Evolutionary conservation across 345 rosid species (phyloP), one percentile per base, ranked within the genome.

Genomic region (Pugionium cornutum): DNA sequence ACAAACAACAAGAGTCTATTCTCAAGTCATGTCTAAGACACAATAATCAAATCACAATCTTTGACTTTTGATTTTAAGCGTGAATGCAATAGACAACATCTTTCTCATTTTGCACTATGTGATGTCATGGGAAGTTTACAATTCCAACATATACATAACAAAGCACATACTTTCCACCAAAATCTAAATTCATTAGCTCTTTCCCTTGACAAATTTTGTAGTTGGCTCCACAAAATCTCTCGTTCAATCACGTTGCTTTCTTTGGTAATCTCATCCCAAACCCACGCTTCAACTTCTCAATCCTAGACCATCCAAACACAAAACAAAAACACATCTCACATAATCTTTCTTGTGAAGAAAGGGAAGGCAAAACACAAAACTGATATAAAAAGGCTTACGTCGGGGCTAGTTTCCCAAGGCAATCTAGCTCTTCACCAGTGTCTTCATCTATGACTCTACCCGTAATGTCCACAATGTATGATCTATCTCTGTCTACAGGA

Each of bases 391-490:
- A 33, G 18, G 67, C 94, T 83, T 74, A 92, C 98, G 97, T 92
- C 0, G 97, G 98, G 47, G 97, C 98, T 9, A 92, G 96, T 77
- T 80, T 89, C 25, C 96, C 97, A 2, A 92, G 96, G 75, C 95
- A 67, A 53, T 88, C 97, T 1, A 88, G 89, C 76, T 92, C 96
- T 83, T 90, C 88, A 30, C 95, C 86, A 7, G 94, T 83, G 62
- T 92, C 98, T 76, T 88, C 98, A 44, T 88, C 97, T 9, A 86
- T 60, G 39, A 92, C 89, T 76, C 83, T 85, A 67, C 99, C 99
- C 0, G 96, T 79, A 2, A 90, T 84, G 66, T 90, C 95, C 25
- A 92, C 31, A 9, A 85, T 62, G 78, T 88, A 92, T 31, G 90
- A 88, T 72, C 95, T 80, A 64, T 84, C 83, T 70, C 80, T 80